Evolutionary conservation across 192 early-diverging fungal species (phyloP), one percentile per base, ranked within the genome.

Genomic region (Mortierella antarctica): DNA sequence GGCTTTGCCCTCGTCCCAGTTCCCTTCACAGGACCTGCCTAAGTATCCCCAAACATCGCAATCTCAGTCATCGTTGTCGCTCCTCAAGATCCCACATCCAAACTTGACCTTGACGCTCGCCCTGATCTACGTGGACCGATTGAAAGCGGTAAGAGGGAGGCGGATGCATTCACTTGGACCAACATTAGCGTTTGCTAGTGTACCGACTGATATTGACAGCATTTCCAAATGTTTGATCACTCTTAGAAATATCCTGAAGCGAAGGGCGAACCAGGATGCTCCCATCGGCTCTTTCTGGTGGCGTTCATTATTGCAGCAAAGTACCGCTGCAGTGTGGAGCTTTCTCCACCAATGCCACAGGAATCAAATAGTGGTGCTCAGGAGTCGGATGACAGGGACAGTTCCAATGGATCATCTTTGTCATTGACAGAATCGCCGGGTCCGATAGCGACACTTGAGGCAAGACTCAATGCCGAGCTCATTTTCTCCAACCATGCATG

Each of bases 231-330:
- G n/a, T 12, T 49, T 41, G 0, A 7, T 18, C 13, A 23, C 9
- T 18, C 20, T 62, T 70, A 85, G 84, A 85, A 83, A 76, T 83
- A 86, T 59, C 62, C 68, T 6, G 76, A 80, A 5, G 75, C 76
- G 10, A 85, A 73, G 57, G 84, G 86, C 9, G 82, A 85, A 47
- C 62, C 75, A 12, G 86, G 86, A 7, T 88, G 84, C 46, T 84
- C 83, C 5, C 84, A 84, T 18, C 79, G 86, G 0, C 65, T 88
- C 17, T 86, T 88, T 31, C 47, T 88, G 45, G 74, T 84, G 1
- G 86, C 86, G 11, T 88, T 83, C 59, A 85, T 85, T 20, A 83
- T 88, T 48, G 85, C 84, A 18, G 80, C 86, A 7, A 88, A 88
- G 42, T 80, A 80, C 14, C 70, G 77, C 7, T 80, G 70, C 52